Conservation (phyloP, 345 rosid species). For the Euphorbia peplus region DNA sequence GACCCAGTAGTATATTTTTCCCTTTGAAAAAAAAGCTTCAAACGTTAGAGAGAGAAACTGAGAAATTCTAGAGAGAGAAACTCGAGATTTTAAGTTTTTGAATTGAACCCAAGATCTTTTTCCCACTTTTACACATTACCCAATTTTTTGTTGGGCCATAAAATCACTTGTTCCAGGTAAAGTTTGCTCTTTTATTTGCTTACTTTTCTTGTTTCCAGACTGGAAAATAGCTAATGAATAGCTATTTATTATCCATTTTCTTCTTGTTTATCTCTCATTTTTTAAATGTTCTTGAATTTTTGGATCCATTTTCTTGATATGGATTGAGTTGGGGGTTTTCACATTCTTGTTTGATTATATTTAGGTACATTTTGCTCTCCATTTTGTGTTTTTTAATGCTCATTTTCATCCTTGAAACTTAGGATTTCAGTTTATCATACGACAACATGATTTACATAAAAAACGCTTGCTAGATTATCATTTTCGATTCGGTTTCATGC, state of each 20-base stretch:
- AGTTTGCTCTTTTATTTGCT: background rate
- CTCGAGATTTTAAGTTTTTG: background rate
- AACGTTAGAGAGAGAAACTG: background rate
- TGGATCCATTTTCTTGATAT: conserved; percentile 27
- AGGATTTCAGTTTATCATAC: no score
- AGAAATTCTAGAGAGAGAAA: background rate
- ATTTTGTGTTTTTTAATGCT: background rate
- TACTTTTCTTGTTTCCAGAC: background rate
- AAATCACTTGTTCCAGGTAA: conserved; percentile 44
- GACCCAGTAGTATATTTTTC: background rate
- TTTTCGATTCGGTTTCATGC: no score
- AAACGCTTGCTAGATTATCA: no score
- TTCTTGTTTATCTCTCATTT: conserved; percentile 6
- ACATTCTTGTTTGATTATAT: conserved; percentile 6
- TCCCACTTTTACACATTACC: background rate
- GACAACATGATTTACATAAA: no score
- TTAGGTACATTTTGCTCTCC: background rate
- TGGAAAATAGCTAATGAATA: no score
- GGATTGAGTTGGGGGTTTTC: background rate
- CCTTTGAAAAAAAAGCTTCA: conserved; percentile 3
- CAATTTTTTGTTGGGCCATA: background rate
- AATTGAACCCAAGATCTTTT: background rate
- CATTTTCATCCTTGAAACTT: no score
- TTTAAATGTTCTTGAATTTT: conserved; percentile 1
- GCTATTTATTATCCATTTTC: background rate